These are phyloP conservation scores for Chalciporus piperatus DNA, from an alignment of 768 basidiomycete species.

Conservation along the genomic window DNA sequence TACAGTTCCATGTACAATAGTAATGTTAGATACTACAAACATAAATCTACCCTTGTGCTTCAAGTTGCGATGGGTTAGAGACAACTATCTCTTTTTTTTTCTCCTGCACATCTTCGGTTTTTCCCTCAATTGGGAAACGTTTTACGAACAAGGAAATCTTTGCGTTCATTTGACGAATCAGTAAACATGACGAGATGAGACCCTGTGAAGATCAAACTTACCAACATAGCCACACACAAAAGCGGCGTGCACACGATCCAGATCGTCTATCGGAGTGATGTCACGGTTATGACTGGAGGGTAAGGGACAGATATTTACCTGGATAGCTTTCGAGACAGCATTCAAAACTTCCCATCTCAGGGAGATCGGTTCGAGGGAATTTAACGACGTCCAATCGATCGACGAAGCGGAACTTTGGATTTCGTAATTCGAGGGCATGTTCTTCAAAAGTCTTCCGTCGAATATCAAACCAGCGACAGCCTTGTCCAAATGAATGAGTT, in stretches of 20 bases:
- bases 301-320: conserved; percentile 39
- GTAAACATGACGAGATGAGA: not conserved
- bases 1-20: conserved; percentile 17
- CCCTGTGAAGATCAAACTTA: conserved; percentile 30
- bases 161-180: conserved; percentile 5
- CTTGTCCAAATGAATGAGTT: conserved; percentile 37
- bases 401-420: conserved; percentile 43
- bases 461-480: conserved; percentile 76
- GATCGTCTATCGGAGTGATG: conserved; percentile 46
- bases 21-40: conserved; percentile 13
- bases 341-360: conserved; percentile 47
- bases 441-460: conserved; percentile 46
- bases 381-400: conserved; percentile 53
- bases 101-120: conserved; percentile 18
- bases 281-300: conserved; percentile 2
- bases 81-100: conserved; percentile 9
- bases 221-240: conserved; percentile 62
- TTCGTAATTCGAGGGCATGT: conserved; percentile 48
- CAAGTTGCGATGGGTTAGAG: conserved; percentile 4
- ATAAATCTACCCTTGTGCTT: conserved; percentile 17
- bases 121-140: conserved; percentile 23
- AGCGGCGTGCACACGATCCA: conserved; percentile 75
- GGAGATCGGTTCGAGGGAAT: conserved; percentile 42
- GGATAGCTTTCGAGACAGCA: conserved; percentile 60
- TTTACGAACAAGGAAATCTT: conserved; percentile 32